Evolutionary conservation across 2,329 filamentous ascomycete species (phyloP), one percentile per base, ranked within the genome.

Genomic region (Bisporella sp.): DNA sequence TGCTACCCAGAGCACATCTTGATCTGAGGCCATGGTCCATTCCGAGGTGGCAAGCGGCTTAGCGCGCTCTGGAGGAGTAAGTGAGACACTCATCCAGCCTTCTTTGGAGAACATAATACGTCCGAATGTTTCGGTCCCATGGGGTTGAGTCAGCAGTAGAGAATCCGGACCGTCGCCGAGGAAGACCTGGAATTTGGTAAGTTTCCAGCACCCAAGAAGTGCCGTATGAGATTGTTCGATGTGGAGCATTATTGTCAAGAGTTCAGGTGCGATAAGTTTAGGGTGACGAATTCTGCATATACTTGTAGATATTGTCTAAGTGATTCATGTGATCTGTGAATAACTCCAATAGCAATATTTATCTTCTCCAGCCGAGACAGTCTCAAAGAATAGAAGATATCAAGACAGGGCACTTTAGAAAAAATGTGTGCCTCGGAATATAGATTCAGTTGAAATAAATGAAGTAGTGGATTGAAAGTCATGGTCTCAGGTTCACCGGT

Each of bases 111-210:
- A 39, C 35, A 39, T 39, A 11, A 39, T 39, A 13, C 35, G 35
- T 39, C 35, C 35, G 35, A 39, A 39, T 11, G 35, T 39, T 39
- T 39, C 35, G 35, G 35, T 39, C 9, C 35, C 35, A 13, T 39
- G 35, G 35, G 35, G 35, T 39, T 39, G 35, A 39, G 35, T 11
- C 13, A 39, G 13, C 35, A 13, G 35, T 13, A 39, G 35, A 39
- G 35, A 9, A 39, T 3, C 35, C 13, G 35, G 35, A 39, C 35
- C 35, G 13, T 39, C 35, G 13, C 35, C 35, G 13, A 39, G 35
- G 35, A 39, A 39, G 35, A 39, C 35, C 35, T 39, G 35, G 13
- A 39, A 39, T 39, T 39, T 92, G 81, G 62, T 91, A 64, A 55
- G 53, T 56, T 58, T 48, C 57, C 54, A 53, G 59, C 55, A 30